Conservation (phyloP, 129 eudicot genomes). For the Smallanthus sonchifolius region DNA sequence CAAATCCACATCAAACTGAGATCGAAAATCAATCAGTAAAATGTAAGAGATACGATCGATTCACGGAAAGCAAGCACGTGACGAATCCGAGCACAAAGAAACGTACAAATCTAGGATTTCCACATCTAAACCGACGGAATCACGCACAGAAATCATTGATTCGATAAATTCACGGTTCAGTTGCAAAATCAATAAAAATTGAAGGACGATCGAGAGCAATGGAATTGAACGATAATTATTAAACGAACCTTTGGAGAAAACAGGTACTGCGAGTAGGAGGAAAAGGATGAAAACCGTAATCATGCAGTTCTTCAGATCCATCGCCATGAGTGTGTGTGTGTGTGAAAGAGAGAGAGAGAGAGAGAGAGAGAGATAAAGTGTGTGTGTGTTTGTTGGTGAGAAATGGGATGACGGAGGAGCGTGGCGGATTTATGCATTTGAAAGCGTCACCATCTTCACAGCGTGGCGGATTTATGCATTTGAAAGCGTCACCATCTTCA, state of each 20-base stretch:
- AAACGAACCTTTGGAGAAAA: constrained; percentile 31
- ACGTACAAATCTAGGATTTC: no score
- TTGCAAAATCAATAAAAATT: no score
- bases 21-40: background rate
- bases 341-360: no score
- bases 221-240: background rate
- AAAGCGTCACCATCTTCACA: constrained; percentile 51
- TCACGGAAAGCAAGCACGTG: background rate
- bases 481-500: constrained; percentile 46
- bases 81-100: no score
- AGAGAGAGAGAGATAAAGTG: no score
- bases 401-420: background rate
- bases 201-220: no score
- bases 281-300: constrained; percentile 19
- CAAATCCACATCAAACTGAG: background rate
- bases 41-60: background rate
- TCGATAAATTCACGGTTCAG: no score
- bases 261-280: constrained; percentile 27
- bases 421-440: constrained; percentile 29
- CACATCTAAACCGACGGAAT: no score
- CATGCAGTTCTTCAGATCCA: constrained; percentile 32
- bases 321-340: background rate
- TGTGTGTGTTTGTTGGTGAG: background rate
- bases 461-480: constrained; percentile 26
- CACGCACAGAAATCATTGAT: no score